phyloP scores from a whole-genome alignment of 495 filamentous ascomycete genomes.

The Penicillium cinerascens region DNA sequence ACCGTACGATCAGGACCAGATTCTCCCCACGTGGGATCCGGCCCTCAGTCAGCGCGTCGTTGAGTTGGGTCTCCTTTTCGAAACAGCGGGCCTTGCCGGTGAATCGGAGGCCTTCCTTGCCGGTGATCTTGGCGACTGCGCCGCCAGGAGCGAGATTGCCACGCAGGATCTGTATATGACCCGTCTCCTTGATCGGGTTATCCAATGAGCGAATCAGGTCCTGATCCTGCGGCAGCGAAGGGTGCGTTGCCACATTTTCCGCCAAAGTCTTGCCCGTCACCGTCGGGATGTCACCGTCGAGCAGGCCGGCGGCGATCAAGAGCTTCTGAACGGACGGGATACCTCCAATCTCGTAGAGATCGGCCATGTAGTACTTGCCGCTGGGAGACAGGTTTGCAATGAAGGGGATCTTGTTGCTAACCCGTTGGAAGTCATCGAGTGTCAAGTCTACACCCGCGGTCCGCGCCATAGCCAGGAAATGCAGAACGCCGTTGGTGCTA shows the following conservation, averaged over 20 bases:
- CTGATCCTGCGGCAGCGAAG: constrained; percentile 75
- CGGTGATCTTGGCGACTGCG: constrained; percentile 96
- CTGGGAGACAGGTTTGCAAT: constrained; percentile 89
- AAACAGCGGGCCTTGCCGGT: constrained; percentile 84
- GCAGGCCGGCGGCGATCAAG: constrained; percentile 73
- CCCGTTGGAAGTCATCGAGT: constrained; percentile 83
- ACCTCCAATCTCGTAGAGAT: constrained; percentile 91
- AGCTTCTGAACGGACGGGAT: constrained; percentile 90
- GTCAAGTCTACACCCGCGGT: constrained; percentile 81
- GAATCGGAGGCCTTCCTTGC: constrained; percentile 86
- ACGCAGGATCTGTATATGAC: constrained; percentile 84
- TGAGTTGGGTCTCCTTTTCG: constrained; percentile 78
- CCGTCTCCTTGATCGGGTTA: constrained; percentile 83
- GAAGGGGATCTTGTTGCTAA: constrained; percentile 86
- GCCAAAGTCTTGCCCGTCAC: constrained; percentile 88
- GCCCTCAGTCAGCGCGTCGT: constrained; percentile 68
- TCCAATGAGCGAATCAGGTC: constrained; percentile 77
- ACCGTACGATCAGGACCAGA: constrained; percentile 89
- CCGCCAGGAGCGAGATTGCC: constrained; percentile 92
- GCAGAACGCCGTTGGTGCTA: constrained; percentile 87
- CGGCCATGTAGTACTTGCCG: constrained; percentile 88
- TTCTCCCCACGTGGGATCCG: constrained; percentile 74
- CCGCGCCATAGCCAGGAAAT: constrained; percentile 92
- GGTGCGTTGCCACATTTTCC: constrained; percentile 81
- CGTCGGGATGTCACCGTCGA: constrained; percentile 83